Base-by-base conservation (phyloP, 306 rosid species). In the Delonix regia region DNA sequence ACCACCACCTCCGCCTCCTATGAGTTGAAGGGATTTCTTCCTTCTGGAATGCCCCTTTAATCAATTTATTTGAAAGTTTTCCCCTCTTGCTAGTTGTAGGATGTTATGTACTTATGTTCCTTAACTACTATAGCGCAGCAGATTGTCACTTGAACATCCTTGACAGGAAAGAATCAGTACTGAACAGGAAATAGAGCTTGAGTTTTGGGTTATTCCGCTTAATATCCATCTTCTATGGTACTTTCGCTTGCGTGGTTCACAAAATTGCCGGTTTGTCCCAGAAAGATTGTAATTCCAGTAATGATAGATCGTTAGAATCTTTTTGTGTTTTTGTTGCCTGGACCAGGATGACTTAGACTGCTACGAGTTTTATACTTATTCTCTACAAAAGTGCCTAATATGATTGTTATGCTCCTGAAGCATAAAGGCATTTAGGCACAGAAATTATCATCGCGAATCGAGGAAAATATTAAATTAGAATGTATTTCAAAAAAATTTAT, bases 1-100 rank as follows among this genome's bases (percentile, higher is more conserved):
- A 14, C 93, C 92, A 0, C 97, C 91, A 0, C 84, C 78, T 22
- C 92, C 77, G 5, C 92, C 87, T 25, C 94, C 87, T 59, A 52
- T 78, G 74, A 77, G 42, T 74, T 87, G 86, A 87, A 74, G 74
- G 68, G 76, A 74, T 73, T 49, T 59, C 42, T 51, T 75, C 38
- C 67, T 52, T 59, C 34, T 56, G 68, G 74, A 36, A 12, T 72
- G 38, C 36, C 75, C 53, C 51, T 34, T 53, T 6, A 27, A 41
- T 34, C 42, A 14, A 8, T 34, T 71, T 47, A 55, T 81, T 53
- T 68, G 62, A 71, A 74, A 64, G 61, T 80, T 83, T 59, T 57
- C 60, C 71, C 30, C 36, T 11, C 16, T 14, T 63, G 53, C 81
- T 75, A 65, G 25, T 70, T 75, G 52, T 74, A 75, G 78, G 52